Evolutionary conservation across 179 eudicot genomes (phyloP).

Genomic region (Actinidia arguta): DNA sequence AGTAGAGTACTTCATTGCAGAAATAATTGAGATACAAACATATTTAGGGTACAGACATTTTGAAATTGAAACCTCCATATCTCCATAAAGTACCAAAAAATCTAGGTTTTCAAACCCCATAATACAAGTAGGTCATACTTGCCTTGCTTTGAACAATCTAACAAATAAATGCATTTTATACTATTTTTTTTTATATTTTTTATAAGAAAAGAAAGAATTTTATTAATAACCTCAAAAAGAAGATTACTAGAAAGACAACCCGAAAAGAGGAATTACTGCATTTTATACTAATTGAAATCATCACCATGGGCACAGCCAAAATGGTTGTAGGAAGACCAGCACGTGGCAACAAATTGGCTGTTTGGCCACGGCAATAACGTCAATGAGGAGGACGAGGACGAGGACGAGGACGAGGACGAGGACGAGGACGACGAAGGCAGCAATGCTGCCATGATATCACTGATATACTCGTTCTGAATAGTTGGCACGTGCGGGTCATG

Average conservation of each 20-base stretch:
- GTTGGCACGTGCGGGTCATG: slow-evolving; percentile 16
- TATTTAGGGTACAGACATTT: neutral
- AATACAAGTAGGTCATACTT: too few relatives aligned
- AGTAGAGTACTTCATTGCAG: neutral
- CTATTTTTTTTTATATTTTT: too few relatives aligned
- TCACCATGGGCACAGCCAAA: neutral
- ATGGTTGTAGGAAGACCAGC: slow-evolving; percentile 28
- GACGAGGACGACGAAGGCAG: neutral
- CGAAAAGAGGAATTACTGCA: slow-evolving; percentile 1
- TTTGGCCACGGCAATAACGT: neutral
- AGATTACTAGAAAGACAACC: too few relatives aligned
- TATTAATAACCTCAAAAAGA: too few relatives aligned
- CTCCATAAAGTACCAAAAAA: neutral
- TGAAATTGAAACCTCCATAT: slow-evolving; percentile 3
- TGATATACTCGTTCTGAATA: slow-evolving; percentile 21
- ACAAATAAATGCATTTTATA: too few relatives aligned
- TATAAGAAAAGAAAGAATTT: too few relatives aligned
- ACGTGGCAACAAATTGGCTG: slow-evolving; percentile 19
- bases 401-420: slow-evolving; percentile 1
- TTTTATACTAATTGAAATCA: neutral
- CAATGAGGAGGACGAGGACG: slow-evolving; percentile 11
- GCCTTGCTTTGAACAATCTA: too few relatives aligned
- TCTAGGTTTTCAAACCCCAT: too few relatives aligned
- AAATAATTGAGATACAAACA: neutral
- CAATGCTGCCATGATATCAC: slow-evolving; percentile 4